Evolutionary conservation across 257 asterid species (phyloP).

Genomic region (Solanum ossicruentum): DNA sequence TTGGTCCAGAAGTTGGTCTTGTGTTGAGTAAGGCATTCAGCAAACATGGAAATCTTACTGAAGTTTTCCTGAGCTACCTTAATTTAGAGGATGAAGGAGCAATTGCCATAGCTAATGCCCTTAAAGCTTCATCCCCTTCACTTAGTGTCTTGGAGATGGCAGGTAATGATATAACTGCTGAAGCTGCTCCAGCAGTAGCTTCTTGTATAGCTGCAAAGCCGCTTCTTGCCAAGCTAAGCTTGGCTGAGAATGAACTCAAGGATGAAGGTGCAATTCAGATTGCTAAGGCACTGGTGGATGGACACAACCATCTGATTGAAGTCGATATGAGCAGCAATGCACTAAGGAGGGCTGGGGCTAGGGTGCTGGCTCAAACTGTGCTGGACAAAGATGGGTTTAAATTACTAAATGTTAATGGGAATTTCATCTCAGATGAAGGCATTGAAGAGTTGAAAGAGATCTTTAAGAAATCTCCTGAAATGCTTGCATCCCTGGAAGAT

Average conservation of each 20-base stretch:
- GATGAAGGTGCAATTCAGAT: constrained; percentile 77
- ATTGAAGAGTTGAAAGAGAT: constrained; percentile 59
- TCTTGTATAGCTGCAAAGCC: constrained; percentile 44
- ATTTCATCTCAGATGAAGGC: constrained; percentile 83
- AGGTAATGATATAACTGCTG: constrained; percentile 82
- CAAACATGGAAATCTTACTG: constrained; percentile 35
- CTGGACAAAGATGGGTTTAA: constrained; percentile 45
- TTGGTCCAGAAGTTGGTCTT: constrained; percentile 71
- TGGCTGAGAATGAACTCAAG: constrained; percentile 78
- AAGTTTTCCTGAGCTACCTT: constrained; percentile 74
- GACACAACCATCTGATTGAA: constrained; percentile 51
- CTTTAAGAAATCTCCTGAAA: constrained; percentile 49
- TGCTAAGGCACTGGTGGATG: constrained; percentile 48
- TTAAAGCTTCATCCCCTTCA: constrained; percentile 51
- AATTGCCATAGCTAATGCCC: constrained; percentile 55
- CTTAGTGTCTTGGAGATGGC: constrained; percentile 77
- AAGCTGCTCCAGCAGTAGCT: constrained; percentile 54
- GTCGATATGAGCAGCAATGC: constrained; percentile 68
- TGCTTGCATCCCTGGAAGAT: constrained; percentile 79
- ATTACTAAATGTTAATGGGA: constrained; percentile 55
- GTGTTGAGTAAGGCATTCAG: constrained; percentile 56
- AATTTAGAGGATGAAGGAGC: constrained; percentile 86
- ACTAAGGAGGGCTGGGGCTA: constrained; percentile 50
- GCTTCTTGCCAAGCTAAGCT: constrained; percentile 51
- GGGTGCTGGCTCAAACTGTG: constrained; percentile 51